phyloP scores from a whole-genome alignment of 805 yeast genomes.

The Saccharomycopsis malanga region DNA sequence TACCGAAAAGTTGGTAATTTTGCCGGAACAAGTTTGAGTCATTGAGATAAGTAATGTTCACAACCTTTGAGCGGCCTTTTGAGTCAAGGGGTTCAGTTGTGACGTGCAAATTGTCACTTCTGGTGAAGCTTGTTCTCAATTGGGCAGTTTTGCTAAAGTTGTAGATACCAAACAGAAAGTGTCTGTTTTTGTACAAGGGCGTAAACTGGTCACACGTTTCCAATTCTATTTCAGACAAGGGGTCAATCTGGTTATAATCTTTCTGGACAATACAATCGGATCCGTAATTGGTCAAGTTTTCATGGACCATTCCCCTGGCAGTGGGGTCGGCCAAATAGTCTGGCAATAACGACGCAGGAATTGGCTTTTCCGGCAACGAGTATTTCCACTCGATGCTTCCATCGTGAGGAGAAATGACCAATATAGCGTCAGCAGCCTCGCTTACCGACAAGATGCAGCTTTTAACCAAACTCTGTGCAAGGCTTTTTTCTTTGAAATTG shows the following conservation, averaged over 20 bases:
- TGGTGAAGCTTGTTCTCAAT: constrained; percentile 3
- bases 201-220: constrained; percentile 15
- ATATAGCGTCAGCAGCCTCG: constrained; percentile 12
- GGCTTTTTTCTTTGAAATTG: not conserved
- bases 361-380: constrained; percentile 33
- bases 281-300: constrained; percentile 3
- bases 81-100: constrained; percentile 15
- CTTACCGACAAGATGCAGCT: constrained; percentile 7
- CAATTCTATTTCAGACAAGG: constrained; percentile 15
- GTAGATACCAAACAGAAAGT: constrained; percentile 15
- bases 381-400: constrained; percentile 31
- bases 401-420: constrained; percentile 25
- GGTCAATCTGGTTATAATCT: constrained; percentile 10
- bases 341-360: constrained; percentile 26
- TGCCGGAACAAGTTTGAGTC: constrained; percentile 3
- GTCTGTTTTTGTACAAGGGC: constrained; percentile 11
- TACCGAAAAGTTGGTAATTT: constrained; percentile 12
- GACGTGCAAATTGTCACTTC: constrained; percentile 4
- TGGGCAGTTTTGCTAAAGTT: constrained; percentile 4
- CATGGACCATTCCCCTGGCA: not conserved
- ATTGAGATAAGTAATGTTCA: too few species aligned
- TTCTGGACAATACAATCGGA: not conserved
- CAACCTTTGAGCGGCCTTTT: not conserved
- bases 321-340: constrained; percentile 15
- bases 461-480: not conserved